A percentile compares a stretch with the other conserved stretches of the same genome.
These are phyloP conservation scores for Luzula sylvatica DNA, from an alignment of 176 grass and related monocot genomes.

Conservation along the genomic window DNA sequence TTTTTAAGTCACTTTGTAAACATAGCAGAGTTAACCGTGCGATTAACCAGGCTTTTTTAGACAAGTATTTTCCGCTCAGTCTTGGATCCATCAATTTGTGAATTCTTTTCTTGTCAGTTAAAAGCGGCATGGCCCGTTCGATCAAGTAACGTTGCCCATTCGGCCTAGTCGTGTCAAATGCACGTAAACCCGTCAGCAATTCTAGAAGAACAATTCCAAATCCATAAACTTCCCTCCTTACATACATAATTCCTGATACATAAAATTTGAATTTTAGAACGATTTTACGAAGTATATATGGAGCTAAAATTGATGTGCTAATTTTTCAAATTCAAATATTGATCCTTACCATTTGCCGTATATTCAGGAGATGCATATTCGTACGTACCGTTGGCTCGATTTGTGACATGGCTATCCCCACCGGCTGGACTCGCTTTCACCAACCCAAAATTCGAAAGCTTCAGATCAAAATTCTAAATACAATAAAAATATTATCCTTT, in stretches of 20 bases:
- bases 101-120: slow-evolving; percentile 39
- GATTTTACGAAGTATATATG: too few species aligned
- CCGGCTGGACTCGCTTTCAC: slow-evolving; percentile 34
- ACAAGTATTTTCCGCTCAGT: slow-evolving; percentile 48
- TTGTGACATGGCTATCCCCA: slow-evolving; percentile 29
- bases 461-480: slow-evolving; percentile 37
- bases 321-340: too few species aligned
- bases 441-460: slow-evolving; percentile 43
- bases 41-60: slow-evolving; percentile 30
- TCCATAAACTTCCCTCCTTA: slow-evolving; percentile 74
- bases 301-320: too few species aligned
- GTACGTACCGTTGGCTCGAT: slow-evolving; percentile 16
- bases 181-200: slow-evolving; percentile 46
- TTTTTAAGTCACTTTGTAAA: slow-evolving; percentile 40
- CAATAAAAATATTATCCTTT: too few species aligned
- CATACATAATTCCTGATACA: slow-evolving; percentile 54
- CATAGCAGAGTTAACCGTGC: slow-evolving; percentile 48
- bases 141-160: slow-evolving; percentile 40
- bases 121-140: slow-evolving; percentile 48
- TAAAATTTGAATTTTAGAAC: background rate
- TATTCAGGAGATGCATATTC: slow-evolving; percentile 41
- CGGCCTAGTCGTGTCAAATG: slow-evolving; percentile 50
- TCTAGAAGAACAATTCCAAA: slow-evolving; percentile 79
- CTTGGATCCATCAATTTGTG: slow-evolving; percentile 48
- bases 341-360: slow-evolving; percentile 25